Percentiles rank a stretch among this genome's conserved stretches.
Evolutionary conservation across 305 asterid species (phyloP).

Genomic region (Solanum hybrid): DNA sequence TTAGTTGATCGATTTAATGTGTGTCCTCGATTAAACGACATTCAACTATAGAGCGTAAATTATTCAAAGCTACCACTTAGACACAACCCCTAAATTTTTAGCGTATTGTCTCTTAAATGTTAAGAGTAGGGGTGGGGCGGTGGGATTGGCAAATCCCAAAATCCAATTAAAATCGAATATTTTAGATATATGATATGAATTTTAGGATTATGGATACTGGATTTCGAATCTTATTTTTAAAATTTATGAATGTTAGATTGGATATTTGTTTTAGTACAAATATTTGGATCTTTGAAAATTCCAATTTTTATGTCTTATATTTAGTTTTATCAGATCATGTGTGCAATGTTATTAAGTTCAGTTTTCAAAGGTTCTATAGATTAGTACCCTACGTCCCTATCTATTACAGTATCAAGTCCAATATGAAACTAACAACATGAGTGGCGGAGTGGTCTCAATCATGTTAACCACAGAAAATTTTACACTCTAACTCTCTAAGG

Average conservation of each 20-base stretch:
- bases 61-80: background rate
- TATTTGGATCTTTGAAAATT: background rate
- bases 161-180: background rate
- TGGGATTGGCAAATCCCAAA: background rate
- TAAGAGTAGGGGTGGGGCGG: background rate
- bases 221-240: background rate
- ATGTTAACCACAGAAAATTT: background rate
- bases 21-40: background rate
- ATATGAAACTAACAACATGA: background rate
- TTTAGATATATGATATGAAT: background rate
- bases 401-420: background rate
- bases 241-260: background rate
- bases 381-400: background rate
- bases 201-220: background rate
- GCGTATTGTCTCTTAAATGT: background rate
- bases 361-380: background rate
- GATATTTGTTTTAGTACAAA: background rate
- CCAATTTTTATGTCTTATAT: background rate
- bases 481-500: background rate
- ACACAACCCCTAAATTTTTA: background rate
- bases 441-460: background rate
- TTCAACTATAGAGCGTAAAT: background rate
- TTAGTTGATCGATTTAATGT: no score
- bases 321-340: background rate
- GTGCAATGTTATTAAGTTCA: background rate